Evolutionary conservation across 768 basidiomycete genomes (phyloP).

Genomic region (Lactarius akahatsu): DNA sequence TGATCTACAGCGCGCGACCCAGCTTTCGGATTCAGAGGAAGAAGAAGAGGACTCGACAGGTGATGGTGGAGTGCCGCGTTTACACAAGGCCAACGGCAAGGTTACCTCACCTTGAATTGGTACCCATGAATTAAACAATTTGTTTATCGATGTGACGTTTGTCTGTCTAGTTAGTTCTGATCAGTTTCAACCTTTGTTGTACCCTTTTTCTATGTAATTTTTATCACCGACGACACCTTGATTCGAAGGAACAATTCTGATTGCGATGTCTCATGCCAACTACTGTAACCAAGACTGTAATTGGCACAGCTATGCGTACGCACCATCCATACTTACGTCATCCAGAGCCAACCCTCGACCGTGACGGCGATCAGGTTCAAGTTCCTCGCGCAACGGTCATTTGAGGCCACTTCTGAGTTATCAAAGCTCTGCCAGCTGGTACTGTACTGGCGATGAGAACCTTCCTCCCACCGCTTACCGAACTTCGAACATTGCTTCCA

Average conservation of each 20-base stretch:
- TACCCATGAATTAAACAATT: conserved; percentile 5
- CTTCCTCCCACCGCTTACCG: not conserved
- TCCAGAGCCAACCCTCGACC: too few species aligned
- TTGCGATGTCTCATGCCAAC: not conserved
- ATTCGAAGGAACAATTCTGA: not conserved
- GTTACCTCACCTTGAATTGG: not conserved
- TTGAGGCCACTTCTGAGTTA: not conserved
- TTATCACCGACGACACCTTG: not conserved
- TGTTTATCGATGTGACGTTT: conserved; percentile 3
- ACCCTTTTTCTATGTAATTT: not conserved
- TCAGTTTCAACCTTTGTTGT: not conserved
- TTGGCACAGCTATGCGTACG: too few species aligned
- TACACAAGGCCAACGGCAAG: conserved; percentile 12
- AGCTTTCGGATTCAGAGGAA: conserved; percentile 60
- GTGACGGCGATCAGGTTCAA: too few species aligned
- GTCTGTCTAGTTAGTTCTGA: not conserved
- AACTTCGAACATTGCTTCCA: not conserved
- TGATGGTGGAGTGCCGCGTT: not conserved
- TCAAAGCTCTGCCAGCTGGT: not conserved
- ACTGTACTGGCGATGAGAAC: too few species aligned
- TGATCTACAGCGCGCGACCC: conserved; percentile 55
- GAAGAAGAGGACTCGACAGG: conserved; percentile 52
- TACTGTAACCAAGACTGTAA: too few species aligned
- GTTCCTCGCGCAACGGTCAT: too few species aligned
- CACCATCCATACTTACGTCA: not conserved